phyloP scores from a whole-genome alignment of 2,329 filamentous ascomycete genomes.

The Blastomyces silverae region DNA sequence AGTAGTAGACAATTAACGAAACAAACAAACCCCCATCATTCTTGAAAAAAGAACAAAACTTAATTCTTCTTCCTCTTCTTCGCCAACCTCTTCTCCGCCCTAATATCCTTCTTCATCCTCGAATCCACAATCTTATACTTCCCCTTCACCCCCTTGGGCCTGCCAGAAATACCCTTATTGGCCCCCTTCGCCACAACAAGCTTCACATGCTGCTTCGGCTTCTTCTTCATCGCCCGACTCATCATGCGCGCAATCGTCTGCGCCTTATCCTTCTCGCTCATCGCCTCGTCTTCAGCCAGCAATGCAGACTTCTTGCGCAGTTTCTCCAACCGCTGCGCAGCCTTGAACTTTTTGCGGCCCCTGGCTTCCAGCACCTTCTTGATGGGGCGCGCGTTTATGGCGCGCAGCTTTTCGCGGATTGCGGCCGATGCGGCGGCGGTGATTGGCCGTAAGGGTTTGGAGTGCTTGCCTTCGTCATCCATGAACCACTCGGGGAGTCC shows the following conservation, averaged over 20 bases:
- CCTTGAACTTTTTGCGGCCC: constrained; percentile 94
- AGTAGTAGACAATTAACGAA: neutral
- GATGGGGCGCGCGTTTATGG: constrained; percentile 91
- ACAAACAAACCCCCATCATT: neutral
- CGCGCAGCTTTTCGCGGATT: constrained; percentile 89
- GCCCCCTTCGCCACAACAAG: constrained; percentile 80
- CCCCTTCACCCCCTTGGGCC: constrained; percentile 87
- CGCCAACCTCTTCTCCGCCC: constrained; percentile 71
- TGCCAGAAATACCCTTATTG: constrained; percentile 77
- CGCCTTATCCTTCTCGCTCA: constrained; percentile 96
- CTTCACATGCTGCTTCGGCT: constrained; percentile 73
- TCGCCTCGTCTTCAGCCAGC: constrained; percentile 77
- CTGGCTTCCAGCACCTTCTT: constrained; percentile 98
- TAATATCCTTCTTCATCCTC: constrained; percentile 91
- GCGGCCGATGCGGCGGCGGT: constrained; percentile 81
- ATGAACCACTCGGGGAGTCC: constrained; percentile 97
- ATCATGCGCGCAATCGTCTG: constrained; percentile 74
- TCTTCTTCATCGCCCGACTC: constrained; percentile 75
- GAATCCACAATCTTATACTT: constrained; percentile 96
- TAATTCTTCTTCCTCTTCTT: constrained; percentile 62
- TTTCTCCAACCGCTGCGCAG: constrained; percentile 84
- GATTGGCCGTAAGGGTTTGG: constrained; percentile 79
- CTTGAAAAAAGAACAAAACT: neutral
- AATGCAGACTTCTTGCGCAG: constrained; percentile 94
- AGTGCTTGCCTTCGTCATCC: constrained; percentile 81